These are phyloP conservation scores for Basipetospora chlamydospora DNA, from an alignment of 2,329 filamentous ascomycete species.

Conservation along the genomic window DNA sequence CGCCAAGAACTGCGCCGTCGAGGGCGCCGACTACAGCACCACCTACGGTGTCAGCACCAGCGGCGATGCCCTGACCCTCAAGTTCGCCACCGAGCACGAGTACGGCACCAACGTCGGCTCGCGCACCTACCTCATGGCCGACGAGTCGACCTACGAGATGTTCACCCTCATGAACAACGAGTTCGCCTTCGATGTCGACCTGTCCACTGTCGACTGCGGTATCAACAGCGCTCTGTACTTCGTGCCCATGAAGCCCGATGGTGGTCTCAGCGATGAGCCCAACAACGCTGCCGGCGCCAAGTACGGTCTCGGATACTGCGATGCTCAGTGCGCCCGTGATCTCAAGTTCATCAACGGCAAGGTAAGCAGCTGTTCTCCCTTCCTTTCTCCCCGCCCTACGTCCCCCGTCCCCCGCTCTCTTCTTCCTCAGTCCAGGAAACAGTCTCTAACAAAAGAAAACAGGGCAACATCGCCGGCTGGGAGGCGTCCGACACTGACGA, in stretches of 20 bases:
- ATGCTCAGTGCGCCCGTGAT: conserved; percentile 29
- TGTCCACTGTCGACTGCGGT: conserved; percentile 47
- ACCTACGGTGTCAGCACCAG: conserved; percentile 33
- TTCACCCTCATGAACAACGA: conserved; percentile 47
- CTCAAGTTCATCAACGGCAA: conserved; percentile 35
- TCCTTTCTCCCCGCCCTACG: background rate
- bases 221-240: conserved; percentile 53
- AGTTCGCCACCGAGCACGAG: conserved; percentile 33
- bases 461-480: conserved; percentile 28
- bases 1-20: conserved; percentile 28
- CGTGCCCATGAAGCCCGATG: conserved; percentile 38
- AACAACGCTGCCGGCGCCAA: conserved; percentile 31
- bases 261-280: conserved; percentile 28
- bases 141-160: conserved; percentile 40
- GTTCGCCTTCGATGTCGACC: conserved; percentile 52
- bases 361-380: conserved; percentile 6
- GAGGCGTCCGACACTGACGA: conserved; percentile 31
- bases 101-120: conserved; percentile 26
- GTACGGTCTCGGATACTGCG: conserved; percentile 42
- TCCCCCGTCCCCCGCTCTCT: too few species aligned
- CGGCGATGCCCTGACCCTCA: conserved; percentile 30
- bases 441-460: too few species aligned
- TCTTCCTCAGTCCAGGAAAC: too few species aligned
- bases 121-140: conserved; percentile 44
- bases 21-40: conserved; percentile 27